Evolutionary conservation across 257 asterid genomes (phyloP).

Genomic region (Solanum chmielewskii): DNA sequence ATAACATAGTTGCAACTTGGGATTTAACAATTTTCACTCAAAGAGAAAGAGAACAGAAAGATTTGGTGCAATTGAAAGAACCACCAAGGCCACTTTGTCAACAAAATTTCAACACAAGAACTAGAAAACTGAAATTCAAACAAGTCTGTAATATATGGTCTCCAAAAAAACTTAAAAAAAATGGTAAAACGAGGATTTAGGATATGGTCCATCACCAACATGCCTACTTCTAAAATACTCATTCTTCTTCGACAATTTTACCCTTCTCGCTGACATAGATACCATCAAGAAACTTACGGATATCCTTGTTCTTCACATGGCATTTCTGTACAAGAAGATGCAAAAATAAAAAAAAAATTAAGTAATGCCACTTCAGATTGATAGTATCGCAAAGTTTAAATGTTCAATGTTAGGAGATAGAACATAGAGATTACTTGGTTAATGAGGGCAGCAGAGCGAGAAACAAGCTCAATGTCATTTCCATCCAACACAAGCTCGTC

Average conservation of each 20-base stretch:
- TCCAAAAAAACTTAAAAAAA: neutral
- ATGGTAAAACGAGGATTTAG: neutral
- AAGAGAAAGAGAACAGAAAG: neutral
- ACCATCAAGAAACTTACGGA: conserved; percentile 4
- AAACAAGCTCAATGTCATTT: neutral
- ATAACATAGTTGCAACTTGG: neutral
- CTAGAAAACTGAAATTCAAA: neutral
- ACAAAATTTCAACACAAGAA: neutral
- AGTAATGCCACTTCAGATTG: too few relatives aligned
- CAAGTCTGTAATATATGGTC: neutral
- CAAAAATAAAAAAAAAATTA: neutral
- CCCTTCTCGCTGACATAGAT: conserved; percentile 4
- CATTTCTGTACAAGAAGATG: neutral
- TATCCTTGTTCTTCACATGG: conserved; percentile 3
- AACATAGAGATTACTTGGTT: neutral
- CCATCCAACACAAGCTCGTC: neutral
- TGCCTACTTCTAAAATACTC: neutral
- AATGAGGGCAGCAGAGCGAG: neutral
- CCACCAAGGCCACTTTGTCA: neutral
- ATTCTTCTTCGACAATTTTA: neutral
- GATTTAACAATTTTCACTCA: neutral
- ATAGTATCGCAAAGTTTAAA: neutral
- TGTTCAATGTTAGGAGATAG: neutral
- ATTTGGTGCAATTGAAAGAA: neutral
- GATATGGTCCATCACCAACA: neutral